Base-by-base conservation (phyloP, 495 filamentous ascomycete species). In the Tuber melanosporum region DNA sequence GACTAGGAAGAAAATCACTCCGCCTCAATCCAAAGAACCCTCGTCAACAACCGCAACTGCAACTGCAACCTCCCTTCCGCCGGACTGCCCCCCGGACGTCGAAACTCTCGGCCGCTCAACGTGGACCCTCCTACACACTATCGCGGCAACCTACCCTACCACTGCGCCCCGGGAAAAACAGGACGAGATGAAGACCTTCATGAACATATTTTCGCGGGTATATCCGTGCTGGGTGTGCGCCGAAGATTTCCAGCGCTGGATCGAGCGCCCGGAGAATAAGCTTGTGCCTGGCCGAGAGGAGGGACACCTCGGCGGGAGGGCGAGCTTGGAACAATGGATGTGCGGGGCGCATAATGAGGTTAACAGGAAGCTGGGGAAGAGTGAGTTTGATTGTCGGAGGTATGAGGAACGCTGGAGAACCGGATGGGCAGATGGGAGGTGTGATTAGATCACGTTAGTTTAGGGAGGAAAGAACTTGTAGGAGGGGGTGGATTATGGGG, bases 261-360 rank as follows among this genome's bases (percentile, higher is more conserved):
- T 98, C 86, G 87, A 86, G 77, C 88, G 88, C 81, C 92, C 94
- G 72, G 88, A 91, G 83, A 90, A 94, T 74, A 85, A 88, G 82
- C 86, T 95, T 45, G 87, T 87, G 15, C 89, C 89, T 74, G 85
- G 92, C 69, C 87, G 89, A 47, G 92, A 92, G 82, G 92, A 96
- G 80, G 94, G 94, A 57, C 88, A 87, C 80, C 95, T 88, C 95
- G 94, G 83, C 90, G 95, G 86, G 91, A 95, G 85, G 94, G 98
- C 87, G 95, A 97, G 87, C 93, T 94, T 99, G 82, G 95, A 94
- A 66, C 87, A 87, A 80, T 99, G 96, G 96, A 91, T 98, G 88
- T 99, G 95, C 82, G 92, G 95, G 84, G 95, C 95, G 81, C 95
- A 99, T 87, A 99, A 99, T 87, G 94, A 93, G 80, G 95, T 99